These are phyloP conservation scores for Sporopachydermia lactativora DNA, from an alignment of 805 yeast species.

Conservation along the genomic window DNA sequence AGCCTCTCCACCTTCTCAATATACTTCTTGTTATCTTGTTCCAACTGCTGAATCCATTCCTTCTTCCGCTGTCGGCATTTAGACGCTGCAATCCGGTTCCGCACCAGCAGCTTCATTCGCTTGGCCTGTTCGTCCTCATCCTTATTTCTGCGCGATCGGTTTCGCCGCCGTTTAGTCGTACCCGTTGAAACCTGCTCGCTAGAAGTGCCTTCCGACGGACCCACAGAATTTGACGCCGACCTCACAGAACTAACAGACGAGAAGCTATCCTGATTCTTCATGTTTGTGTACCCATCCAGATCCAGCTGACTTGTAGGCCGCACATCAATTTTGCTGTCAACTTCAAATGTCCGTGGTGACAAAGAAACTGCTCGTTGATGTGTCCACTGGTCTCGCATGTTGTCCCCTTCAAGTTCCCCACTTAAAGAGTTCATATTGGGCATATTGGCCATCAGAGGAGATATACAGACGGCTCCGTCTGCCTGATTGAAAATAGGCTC, in stretches of 20 bases:
- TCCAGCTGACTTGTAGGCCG: background rate
- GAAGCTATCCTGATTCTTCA: background rate
- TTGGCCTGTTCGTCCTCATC: slow-evolving; percentile 22
- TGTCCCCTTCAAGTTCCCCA: background rate
- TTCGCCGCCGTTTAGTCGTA: background rate
- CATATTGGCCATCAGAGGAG: background rate
- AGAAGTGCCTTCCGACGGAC: background rate
- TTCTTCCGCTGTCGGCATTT: slow-evolving; percentile 57
- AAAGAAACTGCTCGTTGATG: background rate
- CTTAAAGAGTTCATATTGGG: background rate
- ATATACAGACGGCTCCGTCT: background rate
- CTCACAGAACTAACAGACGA: background rate
- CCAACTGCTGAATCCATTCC: slow-evolving; percentile 53
- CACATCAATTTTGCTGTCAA: background rate
- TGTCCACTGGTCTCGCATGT: background rate
- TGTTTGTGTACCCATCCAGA: background rate
- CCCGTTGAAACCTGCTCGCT: background rate
- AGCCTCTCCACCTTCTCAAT: slow-evolving; percentile 18
- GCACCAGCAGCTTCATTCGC: slow-evolving; percentile 42
- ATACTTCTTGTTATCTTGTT: slow-evolving; percentile 26
- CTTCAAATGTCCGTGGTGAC: background rate
- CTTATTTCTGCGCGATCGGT: background rate
- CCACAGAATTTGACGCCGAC: background rate
- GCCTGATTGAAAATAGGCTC: background rate
- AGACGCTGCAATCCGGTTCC: slow-evolving; percentile 56